Base-by-base conservation (phyloP, 129 eudicot species). In the Flaveria brownii region DNA sequence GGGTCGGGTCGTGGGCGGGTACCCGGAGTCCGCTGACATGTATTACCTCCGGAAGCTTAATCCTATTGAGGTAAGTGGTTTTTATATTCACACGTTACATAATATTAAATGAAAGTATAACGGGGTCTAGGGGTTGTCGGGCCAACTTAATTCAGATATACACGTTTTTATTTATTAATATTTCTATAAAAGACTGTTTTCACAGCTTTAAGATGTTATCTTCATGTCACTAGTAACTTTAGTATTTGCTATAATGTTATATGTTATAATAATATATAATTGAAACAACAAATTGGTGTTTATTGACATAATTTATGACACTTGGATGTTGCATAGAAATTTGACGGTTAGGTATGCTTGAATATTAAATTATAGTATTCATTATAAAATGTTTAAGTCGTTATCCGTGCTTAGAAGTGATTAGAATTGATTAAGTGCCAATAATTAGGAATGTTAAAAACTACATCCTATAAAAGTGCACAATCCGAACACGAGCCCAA, bases 1-100 rank as follows among this genome's bases (percentile, higher is more conserved):
- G 87, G 68, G 87, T 59, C 77, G 89, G 76, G 64, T n/a, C 33
- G 62, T 75, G 25, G 73, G 75, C 17, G 92, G 98, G 47, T 72
- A 68, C 13, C 88, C 95, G 51, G 98, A 93, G 47, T 15, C 91
- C 36, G 81, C 88, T 63, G 88, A 88, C 13, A 36, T 60, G 83
- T 93, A 88, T 79, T 84, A 74, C 67, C 69, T 22, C 36, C 75
- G 97, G 13, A 82, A 81, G 80, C 96, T 93, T 52, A 70, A 14
- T 80, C 93, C 97, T 73, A 75, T 93, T 33, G 82, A 93, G 98
- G 98, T 93, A 15, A 79, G 69, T 54, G 11, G 2, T 0, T 23
- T 49, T 25, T 18, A 60, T 14, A 4, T 62, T 62, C 18, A 62
- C 68, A 28, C 43, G 68, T 62, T 50, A 26, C 54, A 69, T 36